A percentile compares a stretch with the other conserved stretches of the same genome.
Evolutionary conservation across 2,329 filamentous ascomycete genomes (phyloP).

Genomic region (Diaporthe amygdali): DNA sequence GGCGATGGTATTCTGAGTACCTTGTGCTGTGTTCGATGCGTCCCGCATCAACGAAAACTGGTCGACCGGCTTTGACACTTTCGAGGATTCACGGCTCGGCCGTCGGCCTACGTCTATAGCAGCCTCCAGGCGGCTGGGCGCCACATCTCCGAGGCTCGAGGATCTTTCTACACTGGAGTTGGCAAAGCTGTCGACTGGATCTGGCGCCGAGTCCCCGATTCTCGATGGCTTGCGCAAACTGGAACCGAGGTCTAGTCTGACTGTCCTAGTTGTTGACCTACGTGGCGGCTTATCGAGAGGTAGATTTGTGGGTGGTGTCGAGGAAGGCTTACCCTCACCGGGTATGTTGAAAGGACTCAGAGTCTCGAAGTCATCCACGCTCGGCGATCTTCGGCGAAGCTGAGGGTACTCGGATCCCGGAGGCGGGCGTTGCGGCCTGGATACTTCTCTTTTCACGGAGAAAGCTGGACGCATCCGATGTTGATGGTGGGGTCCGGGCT

Average conservation of each 20-base stretch:
- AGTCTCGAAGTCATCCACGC: slow-evolving; percentile 18
- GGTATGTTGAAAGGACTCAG: slow-evolving; percentile 25
- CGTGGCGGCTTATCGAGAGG: neutral
- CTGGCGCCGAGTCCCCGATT: neutral
- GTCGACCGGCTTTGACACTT: neutral
- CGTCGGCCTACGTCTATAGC: neutral
- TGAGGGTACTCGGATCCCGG: slow-evolving; percentile 12
- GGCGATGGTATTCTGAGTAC: neutral
- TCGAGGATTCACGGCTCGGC: neutral
- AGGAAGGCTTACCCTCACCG: neutral
- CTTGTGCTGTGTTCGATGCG: neutral
- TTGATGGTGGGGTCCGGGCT: neutral
- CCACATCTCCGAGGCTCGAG: neutral
- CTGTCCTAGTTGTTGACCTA: neutral
- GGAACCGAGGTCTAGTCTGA: neutral
- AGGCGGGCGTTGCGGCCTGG: neutral
- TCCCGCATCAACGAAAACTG: neutral
- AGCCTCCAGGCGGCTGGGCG: neutral
- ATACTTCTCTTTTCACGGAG: neutral
- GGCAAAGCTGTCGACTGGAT: neutral
- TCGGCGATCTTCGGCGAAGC: slow-evolving; percentile 7
- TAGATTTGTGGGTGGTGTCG: neutral
- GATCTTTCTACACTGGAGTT: no score
- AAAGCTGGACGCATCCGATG: neutral
- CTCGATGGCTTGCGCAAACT: neutral